phyloP scores from a whole-genome alignment of 1,139 yeast species.

The Yamadazyma aaseri region DNA sequence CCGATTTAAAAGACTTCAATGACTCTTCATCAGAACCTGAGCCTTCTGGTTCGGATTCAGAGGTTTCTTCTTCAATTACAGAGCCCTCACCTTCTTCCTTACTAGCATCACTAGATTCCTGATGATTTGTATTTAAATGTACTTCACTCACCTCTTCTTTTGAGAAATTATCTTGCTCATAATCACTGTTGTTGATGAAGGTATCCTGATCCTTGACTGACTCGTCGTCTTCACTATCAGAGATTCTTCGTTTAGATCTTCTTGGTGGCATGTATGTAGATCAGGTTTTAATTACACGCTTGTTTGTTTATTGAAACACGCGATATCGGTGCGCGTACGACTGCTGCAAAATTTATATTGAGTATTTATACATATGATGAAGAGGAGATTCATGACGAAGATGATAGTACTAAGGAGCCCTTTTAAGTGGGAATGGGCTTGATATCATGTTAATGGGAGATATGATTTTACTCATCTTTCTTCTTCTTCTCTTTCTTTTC shows the following conservation, averaged over 20 bases:
- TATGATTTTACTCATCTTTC: no score
- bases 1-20: not conserved
- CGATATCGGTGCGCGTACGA: not conserved
- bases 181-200: constrained; percentile 45
- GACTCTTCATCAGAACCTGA: not conserved
- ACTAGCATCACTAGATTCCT: not conserved
- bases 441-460: no score
- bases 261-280: constrained; percentile 5
- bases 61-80: constrained; percentile 7
- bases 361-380: no score
- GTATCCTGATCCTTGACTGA: constrained; percentile 16
- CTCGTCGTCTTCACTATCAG: constrained; percentile 19
- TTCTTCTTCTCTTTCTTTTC: constrained; percentile 16
- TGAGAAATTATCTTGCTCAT: constrained; percentile 8
- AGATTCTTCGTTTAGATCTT: constrained; percentile 14
- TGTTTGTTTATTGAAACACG: not conserved
- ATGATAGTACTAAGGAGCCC: no score
- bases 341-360: not conserved
- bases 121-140: no score
- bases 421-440: no score
- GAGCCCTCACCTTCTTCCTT: constrained; percentile 7
- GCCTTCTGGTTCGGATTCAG: no score
- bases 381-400: no score
- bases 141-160: no score
- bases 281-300: not conserved